These are phyloP conservation scores for Phytopythium chamaehyphon DNA, from an alignment of 352 stramenopile species.

Conservation along the genomic window DNA sequence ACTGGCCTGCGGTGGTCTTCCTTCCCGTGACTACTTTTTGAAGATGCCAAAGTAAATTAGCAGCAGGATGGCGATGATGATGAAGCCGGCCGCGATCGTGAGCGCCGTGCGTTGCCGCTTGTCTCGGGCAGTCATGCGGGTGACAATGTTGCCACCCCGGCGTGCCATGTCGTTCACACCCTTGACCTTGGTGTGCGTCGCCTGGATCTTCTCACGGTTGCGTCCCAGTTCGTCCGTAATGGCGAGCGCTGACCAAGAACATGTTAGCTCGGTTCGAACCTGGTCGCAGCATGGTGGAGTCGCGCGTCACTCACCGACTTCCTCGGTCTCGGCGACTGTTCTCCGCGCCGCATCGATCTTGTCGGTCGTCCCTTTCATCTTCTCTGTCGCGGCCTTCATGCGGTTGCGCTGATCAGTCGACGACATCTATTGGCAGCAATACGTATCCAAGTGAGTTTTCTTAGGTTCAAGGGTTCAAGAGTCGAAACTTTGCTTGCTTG, in stretches of 20 bases:
- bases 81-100: slow-evolving; percentile 69
- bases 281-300: not conserved
- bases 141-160: slow-evolving; percentile 76
- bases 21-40: slow-evolving; percentile 54
- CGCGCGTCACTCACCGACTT: slow-evolving; percentile 56
- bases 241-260: slow-evolving; percentile 38
- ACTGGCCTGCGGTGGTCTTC: not conserved
- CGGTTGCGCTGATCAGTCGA: slow-evolving; percentile 67
- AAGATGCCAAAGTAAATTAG: slow-evolving; percentile 90
- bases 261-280: not conserved
- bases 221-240: slow-evolving; percentile 80
- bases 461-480: no score
- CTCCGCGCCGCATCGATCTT: slow-evolving; percentile 73
- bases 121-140: slow-evolving; percentile 81
- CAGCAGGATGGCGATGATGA: slow-evolving; percentile 77
- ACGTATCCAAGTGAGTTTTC: not conserved
- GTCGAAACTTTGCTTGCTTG: no score
- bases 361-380: slow-evolving; percentile 84
- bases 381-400: slow-evolving; percentile 79
- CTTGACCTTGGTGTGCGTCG: slow-evolving; percentile 81
- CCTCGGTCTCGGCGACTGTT: slow-evolving; percentile 82
- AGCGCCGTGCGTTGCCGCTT: slow-evolving; percentile 75
- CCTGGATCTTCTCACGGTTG: slow-evolving; percentile 85
- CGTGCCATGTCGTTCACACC: slow-evolving; percentile 82
- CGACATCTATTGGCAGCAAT: slow-evolving; percentile 27